A percentile compares a stretch with the other conserved stretches of the same genome.
Evolutionary conservation across 2,329 filamentous ascomycete genomes (phyloP).

Genomic region (Esteya vermicola): DNA sequence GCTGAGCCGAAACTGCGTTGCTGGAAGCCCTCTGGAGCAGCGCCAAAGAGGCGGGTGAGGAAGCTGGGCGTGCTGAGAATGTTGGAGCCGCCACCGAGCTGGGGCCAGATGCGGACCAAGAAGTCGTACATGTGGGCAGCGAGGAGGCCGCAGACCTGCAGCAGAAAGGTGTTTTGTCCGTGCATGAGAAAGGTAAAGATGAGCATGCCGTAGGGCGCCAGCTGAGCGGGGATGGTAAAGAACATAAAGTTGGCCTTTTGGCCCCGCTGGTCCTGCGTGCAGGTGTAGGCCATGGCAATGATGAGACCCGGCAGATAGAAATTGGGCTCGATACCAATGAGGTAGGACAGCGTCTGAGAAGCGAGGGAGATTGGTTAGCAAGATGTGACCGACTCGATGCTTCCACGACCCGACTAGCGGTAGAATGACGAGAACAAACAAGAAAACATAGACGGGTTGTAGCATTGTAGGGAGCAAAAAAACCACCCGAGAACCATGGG

Average conservation of each 20-base stretch:
- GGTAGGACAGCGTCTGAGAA: not conserved
- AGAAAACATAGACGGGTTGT: not conserved
- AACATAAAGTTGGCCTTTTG: constrained; percentile 67
- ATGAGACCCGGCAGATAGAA: constrained; percentile 52
- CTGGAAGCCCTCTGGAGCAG: too few relatives aligned
- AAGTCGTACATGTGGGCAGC: constrained; percentile 89
- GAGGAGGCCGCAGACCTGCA: constrained; percentile 64
- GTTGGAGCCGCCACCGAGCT: constrained; percentile 73
- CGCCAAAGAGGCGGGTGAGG: constrained; percentile 52
- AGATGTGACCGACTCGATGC: too few relatives aligned
- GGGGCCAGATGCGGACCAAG: constrained; percentile 72
- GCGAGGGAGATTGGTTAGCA: constrained; percentile 7
- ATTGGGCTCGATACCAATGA: constrained; percentile 17
- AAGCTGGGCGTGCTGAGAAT: constrained; percentile 60
- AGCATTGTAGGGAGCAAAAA: constrained; percentile 52
- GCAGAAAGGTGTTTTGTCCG: constrained; percentile 40
- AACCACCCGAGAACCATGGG: constrained; percentile 43
- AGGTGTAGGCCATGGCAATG: constrained; percentile 71
- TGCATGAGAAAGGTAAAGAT: constrained; percentile 54
- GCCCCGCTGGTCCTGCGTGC: constrained; percentile 71
- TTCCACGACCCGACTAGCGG: too few relatives aligned
- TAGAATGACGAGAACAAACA: not conserved
- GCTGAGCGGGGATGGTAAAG: constrained; percentile 68
- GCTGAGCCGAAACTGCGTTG: too few relatives aligned
- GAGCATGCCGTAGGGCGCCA: constrained; percentile 70